Percentiles rank a stretch among this genome's conserved stretches.
These are phyloP conservation scores for Lupinus albus DNA, from an alignment of 306 rosid species.

Conservation along the genomic window DNA sequence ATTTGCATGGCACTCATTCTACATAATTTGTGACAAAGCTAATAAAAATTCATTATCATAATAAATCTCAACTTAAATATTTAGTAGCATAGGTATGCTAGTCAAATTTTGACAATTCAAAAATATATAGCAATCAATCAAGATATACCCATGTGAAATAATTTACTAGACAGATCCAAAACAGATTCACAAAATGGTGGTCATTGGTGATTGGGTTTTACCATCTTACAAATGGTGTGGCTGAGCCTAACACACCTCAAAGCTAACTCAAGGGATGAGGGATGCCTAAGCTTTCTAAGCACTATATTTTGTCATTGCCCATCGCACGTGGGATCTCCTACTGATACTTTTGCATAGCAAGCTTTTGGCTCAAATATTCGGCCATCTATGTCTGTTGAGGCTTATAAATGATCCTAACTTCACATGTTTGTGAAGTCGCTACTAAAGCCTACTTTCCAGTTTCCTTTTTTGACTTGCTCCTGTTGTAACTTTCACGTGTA, in stretches of 20 bases:
- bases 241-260: too few species aligned
- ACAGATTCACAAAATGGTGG: background rate
- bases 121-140: background rate
- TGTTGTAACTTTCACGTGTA: conserved; percentile 19
- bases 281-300: too few species aligned
- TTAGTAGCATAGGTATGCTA: too few species aligned
- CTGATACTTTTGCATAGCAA: conserved; percentile 11
- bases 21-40: background rate
- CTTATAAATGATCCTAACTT: conserved; percentile 16
- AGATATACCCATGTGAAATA: background rate
- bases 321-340: background rate
- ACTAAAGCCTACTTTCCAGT: conserved; percentile 19
- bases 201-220: too few species aligned
- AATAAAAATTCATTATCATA: too few species aligned
- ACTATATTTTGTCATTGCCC: too few species aligned
- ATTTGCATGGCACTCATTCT: background rate
- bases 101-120: too few species aligned
- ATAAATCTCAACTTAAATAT: too few species aligned
- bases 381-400: background rate
- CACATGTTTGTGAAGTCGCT: conserved; percentile 33
- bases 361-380: conserved; percentile 1
- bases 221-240: too few species aligned
- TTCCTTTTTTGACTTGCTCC: background rate
- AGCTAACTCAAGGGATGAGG: too few species aligned
- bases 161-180: background rate